Base-by-base conservation (phyloP, 805 yeast species). In the Jamesozyma gamospora region DNA sequence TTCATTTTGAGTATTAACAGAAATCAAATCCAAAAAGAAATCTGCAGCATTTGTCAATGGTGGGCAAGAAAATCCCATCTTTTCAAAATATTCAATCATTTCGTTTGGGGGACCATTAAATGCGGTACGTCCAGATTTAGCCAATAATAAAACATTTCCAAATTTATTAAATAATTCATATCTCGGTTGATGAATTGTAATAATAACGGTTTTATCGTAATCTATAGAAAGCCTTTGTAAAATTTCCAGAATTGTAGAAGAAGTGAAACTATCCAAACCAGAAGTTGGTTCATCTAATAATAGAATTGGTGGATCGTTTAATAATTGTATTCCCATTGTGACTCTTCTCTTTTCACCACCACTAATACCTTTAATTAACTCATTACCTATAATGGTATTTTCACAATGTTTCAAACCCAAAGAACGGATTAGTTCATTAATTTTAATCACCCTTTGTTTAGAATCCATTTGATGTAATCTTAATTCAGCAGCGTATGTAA, bases 291-390 rank as follows among this genome's bases (percentile, higher is more conserved):
- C 95, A 59, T 86, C 95, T 18, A 86, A 59, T 36, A 86, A 69
- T 28, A 86, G 56, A 29, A 86, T 68, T 41, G 77, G 76, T 0
- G 94, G 90, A 41, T 76, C 76, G 42, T 79, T 76, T 31, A 86
- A 62, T 28, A 86, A 63, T 54, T 85, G 94, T 33, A 83, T 72
- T 2, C 88, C 90, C 57, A 86, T 83, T 0, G 90, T 79, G 0
- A 86, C 80, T 48, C 95, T 68, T 50, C 95, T 68, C 58, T 86
- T 85, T 52, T 87, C 96, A 47, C 95, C 95, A 14, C 95, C 95
- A 14, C 92, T 82, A 12, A 90, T 73, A 27, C 86, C 86, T 51
- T 78, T 79, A 1, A 65, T 61, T 29, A 70, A 56, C 34, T 75
- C 81, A 47, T 70, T 67, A 3, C 85, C 86, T 36, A 79, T 71